Evolutionary conservation across 2,329 filamentous ascomycete genomes (phyloP).

Genomic region (Neobulgaria alba): DNA sequence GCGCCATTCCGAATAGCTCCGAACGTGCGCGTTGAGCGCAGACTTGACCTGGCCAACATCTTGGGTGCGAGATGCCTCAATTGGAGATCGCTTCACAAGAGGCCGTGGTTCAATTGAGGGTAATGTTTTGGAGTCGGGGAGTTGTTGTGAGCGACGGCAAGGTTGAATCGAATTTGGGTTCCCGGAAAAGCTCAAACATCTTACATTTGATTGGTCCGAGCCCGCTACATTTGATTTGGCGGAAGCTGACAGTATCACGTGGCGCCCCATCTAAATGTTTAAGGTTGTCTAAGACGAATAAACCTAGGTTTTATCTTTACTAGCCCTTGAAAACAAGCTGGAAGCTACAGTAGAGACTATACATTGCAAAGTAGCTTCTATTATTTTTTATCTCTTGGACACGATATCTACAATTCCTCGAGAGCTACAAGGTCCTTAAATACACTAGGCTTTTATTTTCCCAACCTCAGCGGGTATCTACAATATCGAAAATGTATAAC

Average conservation of each 20-base stretch:
- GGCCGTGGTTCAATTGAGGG: slow-evolving; percentile 24
- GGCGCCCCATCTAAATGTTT: background rate
- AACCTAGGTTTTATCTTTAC: no score
- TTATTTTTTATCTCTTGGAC: no score
- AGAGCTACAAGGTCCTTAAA: no score
- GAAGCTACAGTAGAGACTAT: no score
- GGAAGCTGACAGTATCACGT: background rate
- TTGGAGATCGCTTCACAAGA: slow-evolving; percentile 25
- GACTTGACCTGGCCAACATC: slow-evolving; percentile 90
- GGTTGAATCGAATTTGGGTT: slow-evolving; percentile 15
- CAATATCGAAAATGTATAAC: no score
- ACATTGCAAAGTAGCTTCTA: no score
- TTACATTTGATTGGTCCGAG: slow-evolving; percentile 9
- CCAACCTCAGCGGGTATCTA: no score
- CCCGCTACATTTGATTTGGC: background rate
- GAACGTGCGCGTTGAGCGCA: slow-evolving; percentile 82
- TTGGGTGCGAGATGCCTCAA: slow-evolving; percentile 35
- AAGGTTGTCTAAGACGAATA: no score
- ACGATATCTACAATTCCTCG: no score
- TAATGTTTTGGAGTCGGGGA: slow-evolving; percentile 11
- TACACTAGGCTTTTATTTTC: no score
- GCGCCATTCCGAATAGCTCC: slow-evolving; percentile 68
- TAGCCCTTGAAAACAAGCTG: no score
- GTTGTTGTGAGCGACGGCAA: slow-evolving; percentile 16
- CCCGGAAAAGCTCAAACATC: slow-evolving; percentile 5